Conservation (phyloP, 352 stramenopile genomes). For the Phytophthora uliginosa region DNA sequence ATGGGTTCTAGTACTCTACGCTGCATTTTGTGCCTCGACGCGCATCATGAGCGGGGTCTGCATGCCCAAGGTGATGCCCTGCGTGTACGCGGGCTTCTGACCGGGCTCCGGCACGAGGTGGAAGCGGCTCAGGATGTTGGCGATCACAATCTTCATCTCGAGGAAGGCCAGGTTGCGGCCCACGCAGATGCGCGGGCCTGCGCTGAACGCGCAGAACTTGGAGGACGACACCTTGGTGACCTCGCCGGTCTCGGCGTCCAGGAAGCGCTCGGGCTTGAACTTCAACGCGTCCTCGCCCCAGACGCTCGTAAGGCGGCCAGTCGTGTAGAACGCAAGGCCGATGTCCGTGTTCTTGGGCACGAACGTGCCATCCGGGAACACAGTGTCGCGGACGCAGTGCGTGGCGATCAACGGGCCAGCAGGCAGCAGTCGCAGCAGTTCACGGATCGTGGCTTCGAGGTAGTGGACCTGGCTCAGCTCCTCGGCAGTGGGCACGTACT, state of each 20-base stretch:
- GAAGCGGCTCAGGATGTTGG: conserved; percentile 61
- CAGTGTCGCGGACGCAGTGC: conserved; percentile 51
- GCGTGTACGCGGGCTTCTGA: conserved; percentile 48
- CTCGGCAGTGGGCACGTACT: conserved; percentile 42
- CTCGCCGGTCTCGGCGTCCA: conserved; percentile 46
- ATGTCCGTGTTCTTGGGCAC: conserved; percentile 55
- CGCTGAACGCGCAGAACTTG: conserved; percentile 77
- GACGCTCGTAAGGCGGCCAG: conserved; percentile 52
- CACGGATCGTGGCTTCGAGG: conserved; percentile 62
- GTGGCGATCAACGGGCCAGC: conserved; percentile 57
- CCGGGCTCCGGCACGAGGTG: conserved; percentile 45
- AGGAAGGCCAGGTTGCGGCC: conserved; percentile 59
- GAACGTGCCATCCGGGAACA: conserved; percentile 70
- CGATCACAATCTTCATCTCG: conserved; percentile 68
- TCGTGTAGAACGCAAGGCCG: conserved; percentile 56
- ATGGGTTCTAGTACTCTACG: conserved; percentile 12
- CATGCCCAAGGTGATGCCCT: conserved; percentile 61
- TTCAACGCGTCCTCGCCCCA: conserved; percentile 60
- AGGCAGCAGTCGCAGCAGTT: conserved; percentile 70
- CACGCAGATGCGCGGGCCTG: conserved; percentile 60
- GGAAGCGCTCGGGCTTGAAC: conserved; percentile 66
- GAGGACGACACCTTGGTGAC: conserved; percentile 51
- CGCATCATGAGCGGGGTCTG: conserved; percentile 41
- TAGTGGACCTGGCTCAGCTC: conserved; percentile 57
- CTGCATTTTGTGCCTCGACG: conserved; percentile 17